Percentiles rank a stretch among this genome's conserved stretches.
These are phyloP conservation scores for Polytrichum formosum DNA, from an alignment of 225 moss, liverwort and hornwort species.

Conservation along the genomic window DNA sequence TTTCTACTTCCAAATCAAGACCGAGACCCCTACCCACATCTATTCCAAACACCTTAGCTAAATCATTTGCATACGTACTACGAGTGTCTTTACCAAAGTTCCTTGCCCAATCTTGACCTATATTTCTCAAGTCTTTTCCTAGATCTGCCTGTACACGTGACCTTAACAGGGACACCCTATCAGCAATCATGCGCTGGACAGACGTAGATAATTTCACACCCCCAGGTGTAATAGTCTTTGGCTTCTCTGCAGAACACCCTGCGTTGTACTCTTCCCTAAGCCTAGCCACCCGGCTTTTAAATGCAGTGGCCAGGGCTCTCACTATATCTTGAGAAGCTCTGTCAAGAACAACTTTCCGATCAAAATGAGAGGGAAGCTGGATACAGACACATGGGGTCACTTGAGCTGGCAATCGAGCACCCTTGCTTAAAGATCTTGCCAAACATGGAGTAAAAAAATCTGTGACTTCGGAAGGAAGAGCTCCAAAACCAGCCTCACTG, in stretches of 20 bases:
- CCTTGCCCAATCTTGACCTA: slow-evolving; percentile 66
- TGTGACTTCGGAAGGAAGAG: slow-evolving; percentile 55
- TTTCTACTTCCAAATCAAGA: slow-evolving; percentile 48
- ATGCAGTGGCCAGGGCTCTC: slow-evolving; percentile 47
- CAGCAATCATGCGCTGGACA: slow-evolving; percentile 42
- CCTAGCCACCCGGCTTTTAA: slow-evolving; percentile 47
- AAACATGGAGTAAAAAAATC: slow-evolving; percentile 45
- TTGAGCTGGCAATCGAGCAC: slow-evolving; percentile 27
- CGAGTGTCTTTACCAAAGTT: slow-evolving; percentile 29
- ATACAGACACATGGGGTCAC: slow-evolving; percentile 45
- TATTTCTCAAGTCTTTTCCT: slow-evolving; percentile 54
- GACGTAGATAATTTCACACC: slow-evolving; percentile 34
- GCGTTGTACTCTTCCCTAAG: slow-evolving; percentile 40
- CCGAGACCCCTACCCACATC: slow-evolving; percentile 62
- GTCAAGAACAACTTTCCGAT: slow-evolving; percentile 34
- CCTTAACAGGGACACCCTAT: slow-evolving; percentile 50
- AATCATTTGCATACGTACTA: slow-evolving; percentile 27
- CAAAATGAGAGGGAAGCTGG: slow-evolving; percentile 33
- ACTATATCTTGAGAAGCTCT: slow-evolving; percentile 60
- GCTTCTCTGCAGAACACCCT: slow-evolving; percentile 50
- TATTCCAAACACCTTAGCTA: slow-evolving; percentile 52
- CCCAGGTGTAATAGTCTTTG: slow-evolving; percentile 19
- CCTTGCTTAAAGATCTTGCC: slow-evolving; percentile 23
- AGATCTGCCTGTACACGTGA: slow-evolving; percentile 40
- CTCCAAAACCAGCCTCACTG: slow-evolving; percentile 47